Conservation (phyloP, 2,329 filamentous ascomycete species). For the Fusarium caatingaense region DNA sequence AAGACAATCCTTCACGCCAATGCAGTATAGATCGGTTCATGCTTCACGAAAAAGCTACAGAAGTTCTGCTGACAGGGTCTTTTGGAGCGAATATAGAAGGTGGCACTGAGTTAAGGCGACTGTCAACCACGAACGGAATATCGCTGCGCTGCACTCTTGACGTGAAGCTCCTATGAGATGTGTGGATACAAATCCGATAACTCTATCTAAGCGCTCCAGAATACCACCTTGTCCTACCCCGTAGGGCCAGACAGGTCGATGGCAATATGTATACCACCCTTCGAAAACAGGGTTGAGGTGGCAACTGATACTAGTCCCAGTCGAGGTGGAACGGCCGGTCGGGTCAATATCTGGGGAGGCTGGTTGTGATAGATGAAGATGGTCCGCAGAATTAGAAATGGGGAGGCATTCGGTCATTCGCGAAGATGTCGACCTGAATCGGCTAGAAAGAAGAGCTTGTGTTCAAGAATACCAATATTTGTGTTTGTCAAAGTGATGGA, state of each 20-base stretch:
- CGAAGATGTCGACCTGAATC: no score
- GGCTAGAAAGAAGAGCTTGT: no score
- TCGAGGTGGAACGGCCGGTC: not conserved
- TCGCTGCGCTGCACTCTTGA: not conserved
- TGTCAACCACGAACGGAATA: not conserved
- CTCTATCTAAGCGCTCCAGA: conserved; percentile 3
- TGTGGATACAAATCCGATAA: not conserved
- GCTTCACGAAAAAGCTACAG: not conserved
- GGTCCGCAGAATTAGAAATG: no score
- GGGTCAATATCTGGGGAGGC: not conserved
- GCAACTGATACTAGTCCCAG: not conserved
- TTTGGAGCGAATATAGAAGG: not conserved
- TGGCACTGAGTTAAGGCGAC: not conserved
- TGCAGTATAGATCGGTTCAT: not conserved
- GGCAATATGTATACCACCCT: not conserved
- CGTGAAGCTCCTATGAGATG: no score
- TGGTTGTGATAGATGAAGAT: no score
- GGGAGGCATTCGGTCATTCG: no score
- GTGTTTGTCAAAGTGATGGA: no score
- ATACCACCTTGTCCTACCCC: not conserved
- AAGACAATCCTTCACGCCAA: not conserved
- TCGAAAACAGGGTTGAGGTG: not conserved
- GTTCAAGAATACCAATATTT: no score
- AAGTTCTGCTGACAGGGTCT: not conserved
- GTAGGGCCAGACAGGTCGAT: not conserved